Evolutionary conservation across 805 yeast genomes (phyloP), one percentile per base, ranked within the genome.

Genomic region (Myxozyma neglecta): DNA sequence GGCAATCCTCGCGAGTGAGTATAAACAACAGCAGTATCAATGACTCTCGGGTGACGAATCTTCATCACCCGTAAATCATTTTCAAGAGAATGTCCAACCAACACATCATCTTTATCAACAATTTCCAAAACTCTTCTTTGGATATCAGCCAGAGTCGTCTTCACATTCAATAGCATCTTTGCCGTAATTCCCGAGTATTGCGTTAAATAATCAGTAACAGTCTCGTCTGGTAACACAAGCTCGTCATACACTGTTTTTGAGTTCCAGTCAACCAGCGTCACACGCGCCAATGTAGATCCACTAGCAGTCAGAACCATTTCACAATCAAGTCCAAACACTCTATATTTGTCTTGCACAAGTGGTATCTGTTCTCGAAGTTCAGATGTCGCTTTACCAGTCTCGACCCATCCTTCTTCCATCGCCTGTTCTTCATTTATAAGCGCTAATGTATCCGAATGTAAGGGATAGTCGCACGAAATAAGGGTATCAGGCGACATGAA

Each of bases 31-130:
- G 97, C 80, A 0, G 98, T 93, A 74, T 93, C 99, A 13, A 93
- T 83, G 32, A 92, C 80, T 14, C 75, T 78, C 1, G 89, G 86
- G 72, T 93, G 98, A 52, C 85, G 80, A 14, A 94, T 68, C 67
- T 81, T 81, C 71, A 94, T 74, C 2, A 85, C 96, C 10, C 80
- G 78, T 53, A 93, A 77, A 73, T 93, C 99, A 24, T 87, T 85
- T 64, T 92, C 93, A 36, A 93, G 76, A 0, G 98, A 93, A 72
- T 93, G 99, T 1, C 99, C 98, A 56, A 93, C 82, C 24, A 93
- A 71, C 13, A 86, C 79, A 71, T 91, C 97, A 16, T 77, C 75
- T 1, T 80, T 69, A 6, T 83, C 75, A 2, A 93, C 76, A 1
- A 81, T 67, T 1, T 71, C 65, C 1, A 82, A 54, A 6, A 94